phyloP scores from a whole-genome alignment of 257 asterid species.

The Craterostigma plantagineum region DNA sequence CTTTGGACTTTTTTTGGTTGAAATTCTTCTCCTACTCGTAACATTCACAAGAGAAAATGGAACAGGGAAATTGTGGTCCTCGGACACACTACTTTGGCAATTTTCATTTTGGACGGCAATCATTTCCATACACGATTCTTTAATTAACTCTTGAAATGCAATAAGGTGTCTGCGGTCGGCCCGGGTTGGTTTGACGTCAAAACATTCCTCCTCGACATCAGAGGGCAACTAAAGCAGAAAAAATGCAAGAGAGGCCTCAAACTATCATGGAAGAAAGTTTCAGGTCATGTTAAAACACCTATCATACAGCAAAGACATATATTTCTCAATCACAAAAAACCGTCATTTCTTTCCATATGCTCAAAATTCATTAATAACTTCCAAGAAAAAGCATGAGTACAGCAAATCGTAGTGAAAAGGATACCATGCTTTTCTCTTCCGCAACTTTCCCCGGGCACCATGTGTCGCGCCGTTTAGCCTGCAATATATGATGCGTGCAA shows the following conservation, averaged over 20 bases:
- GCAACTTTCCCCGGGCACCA: constrained; percentile 85
- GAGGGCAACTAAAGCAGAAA: no score
- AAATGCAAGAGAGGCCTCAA: no score
- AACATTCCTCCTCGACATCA: constrained; percentile 22
- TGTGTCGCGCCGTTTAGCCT: constrained; percentile 90
- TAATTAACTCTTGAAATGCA: constrained; percentile 52
- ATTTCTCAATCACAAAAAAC: no score
- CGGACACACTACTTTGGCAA: constrained; percentile 14
- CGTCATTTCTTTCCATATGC: no score
- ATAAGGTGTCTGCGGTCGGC: constrained; percentile 35
- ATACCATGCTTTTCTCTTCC: constrained; percentile 52
- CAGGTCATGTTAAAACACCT: no score
- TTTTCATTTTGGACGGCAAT: constrained; percentile 22
- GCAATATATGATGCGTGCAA: constrained; percentile 6
- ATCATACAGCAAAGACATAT: no score
- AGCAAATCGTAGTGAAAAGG: no score
- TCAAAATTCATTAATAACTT: no score
- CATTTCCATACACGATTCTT: constrained; percentile 22
- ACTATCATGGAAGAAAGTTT: no score
- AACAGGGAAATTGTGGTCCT: constrained; percentile 40
- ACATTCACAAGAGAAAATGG: constrained; percentile 61
- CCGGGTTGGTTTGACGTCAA: constrained; percentile 31
- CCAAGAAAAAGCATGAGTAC: no score
- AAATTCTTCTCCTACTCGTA: constrained; percentile 67
- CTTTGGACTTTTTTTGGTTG: constrained; percentile 39